phyloP scores from a whole-genome alignment of 768 basidiomycete species.

The Mycena crocata region DNA sequence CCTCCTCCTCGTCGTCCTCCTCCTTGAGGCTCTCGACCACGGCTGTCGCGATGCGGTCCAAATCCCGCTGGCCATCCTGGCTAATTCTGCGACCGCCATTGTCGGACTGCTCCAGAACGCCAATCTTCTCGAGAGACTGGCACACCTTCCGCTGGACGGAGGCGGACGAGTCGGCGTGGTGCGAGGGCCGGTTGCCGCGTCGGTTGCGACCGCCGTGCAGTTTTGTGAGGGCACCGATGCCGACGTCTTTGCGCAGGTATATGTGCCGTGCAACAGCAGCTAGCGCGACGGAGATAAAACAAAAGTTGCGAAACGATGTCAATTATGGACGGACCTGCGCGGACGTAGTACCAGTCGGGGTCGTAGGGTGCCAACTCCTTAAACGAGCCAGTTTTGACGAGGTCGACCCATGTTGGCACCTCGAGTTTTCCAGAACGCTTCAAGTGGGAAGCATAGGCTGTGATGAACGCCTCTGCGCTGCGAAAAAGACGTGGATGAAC shows the following conservation, averaged over 20 bases:
- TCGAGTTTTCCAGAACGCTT: slow-evolving; percentile 99
- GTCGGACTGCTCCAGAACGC: slow-evolving; percentile 92
- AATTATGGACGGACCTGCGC: slow-evolving; percentile 79
- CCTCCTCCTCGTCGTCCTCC: slow-evolving; percentile 80
- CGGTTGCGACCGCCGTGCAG: slow-evolving; percentile 96
- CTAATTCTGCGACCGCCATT: slow-evolving; percentile 96
- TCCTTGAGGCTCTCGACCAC: slow-evolving; percentile 84
- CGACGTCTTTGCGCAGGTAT: slow-evolving; percentile 98
- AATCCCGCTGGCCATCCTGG: slow-evolving; percentile 96
- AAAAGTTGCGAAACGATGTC: neutral
- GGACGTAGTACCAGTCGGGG: slow-evolving; percentile 99
- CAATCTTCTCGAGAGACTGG: slow-evolving; percentile 98
- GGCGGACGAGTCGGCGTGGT: slow-evolving; percentile 88
- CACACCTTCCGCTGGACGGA: slow-evolving; percentile 95
- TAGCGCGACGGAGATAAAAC: slow-evolving; percentile 41
- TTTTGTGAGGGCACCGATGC: slow-evolving; percentile 93
- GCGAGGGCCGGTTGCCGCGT: slow-evolving; percentile 96
- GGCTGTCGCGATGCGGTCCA: slow-evolving; percentile 93
- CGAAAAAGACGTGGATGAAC: slow-evolving; percentile 9
- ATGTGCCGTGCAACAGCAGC: slow-evolving; percentile 98
- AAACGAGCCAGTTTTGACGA: slow-evolving; percentile 97
- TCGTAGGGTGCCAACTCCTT: slow-evolving; percentile 99
- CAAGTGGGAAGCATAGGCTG: slow-evolving; percentile 94
- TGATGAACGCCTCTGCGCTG: slow-evolving; percentile 94
- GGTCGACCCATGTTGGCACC: slow-evolving; percentile 97